Evolutionary conservation across 2,329 filamentous ascomycete species (phyloP).

Genomic region (Fusarium burgessii): DNA sequence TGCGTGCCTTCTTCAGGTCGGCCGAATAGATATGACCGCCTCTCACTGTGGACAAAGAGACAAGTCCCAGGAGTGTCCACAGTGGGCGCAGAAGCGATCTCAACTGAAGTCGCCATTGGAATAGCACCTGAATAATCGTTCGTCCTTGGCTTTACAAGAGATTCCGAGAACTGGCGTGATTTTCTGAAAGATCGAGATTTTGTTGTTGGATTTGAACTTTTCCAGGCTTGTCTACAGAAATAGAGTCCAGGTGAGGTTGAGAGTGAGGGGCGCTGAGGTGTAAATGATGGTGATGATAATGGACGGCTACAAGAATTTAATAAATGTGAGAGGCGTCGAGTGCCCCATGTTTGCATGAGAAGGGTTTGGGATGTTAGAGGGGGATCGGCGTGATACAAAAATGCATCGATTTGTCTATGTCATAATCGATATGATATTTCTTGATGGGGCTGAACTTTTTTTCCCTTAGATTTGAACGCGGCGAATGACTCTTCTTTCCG

Average conservation of each 20-base stretch:
- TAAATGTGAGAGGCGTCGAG: conserved; percentile 35
- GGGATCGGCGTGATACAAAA: conserved; percentile 3
- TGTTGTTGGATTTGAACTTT: not conserved
- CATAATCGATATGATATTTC: conserved; percentile 8
- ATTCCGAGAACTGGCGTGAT: not conserved
- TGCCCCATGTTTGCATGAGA: conserved; percentile 50
- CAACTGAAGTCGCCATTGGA: conserved; percentile 78
- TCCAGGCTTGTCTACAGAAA: conserved; percentile 13
- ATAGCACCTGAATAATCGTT: not conserved
- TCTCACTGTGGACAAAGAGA: conserved; percentile 82
- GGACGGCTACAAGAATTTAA: conserved; percentile 25
- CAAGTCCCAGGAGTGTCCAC: conserved; percentile 87
- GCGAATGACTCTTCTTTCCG: conserved; percentile 35
- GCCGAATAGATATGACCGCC: conserved; percentile 87
- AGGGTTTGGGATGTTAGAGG: not conserved
- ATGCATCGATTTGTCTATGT: conserved; percentile 1
- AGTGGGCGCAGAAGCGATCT: conserved; percentile 85
- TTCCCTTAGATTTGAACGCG: conserved; percentile 11
- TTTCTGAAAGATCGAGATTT: conserved; percentile 3
- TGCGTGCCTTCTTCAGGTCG: conserved; percentile 87
- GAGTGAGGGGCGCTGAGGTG: not conserved
- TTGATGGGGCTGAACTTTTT: conserved; percentile 25
- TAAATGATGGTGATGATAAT: not conserved
- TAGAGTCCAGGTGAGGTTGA: not conserved
- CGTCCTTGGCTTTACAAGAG: not conserved